phyloP scores from a whole-genome alignment of 2,329 filamentous ascomycete genomes.

The Sarocladium oryzae region DNA sequence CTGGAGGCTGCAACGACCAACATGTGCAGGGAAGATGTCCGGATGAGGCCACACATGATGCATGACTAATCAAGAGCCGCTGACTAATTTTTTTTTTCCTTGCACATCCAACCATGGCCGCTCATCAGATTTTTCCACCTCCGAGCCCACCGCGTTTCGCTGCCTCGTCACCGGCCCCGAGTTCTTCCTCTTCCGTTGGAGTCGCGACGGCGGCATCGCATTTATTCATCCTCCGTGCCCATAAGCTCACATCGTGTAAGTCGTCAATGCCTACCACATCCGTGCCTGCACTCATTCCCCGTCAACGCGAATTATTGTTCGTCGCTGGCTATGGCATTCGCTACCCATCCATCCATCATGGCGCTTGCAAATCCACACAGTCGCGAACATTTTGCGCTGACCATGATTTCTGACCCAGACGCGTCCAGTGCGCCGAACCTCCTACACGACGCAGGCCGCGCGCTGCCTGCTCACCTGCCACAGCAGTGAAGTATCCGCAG shows the following conservation, averaged over 20 bases:
- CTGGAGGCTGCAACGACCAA: too few species aligned
- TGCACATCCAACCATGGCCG: background rate
- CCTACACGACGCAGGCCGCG: background rate
- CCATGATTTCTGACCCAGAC: conserved; percentile 1
- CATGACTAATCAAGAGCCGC: background rate
- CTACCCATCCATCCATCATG: background rate
- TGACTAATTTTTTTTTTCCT: background rate
- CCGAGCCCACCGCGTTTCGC: conserved; percentile 13
- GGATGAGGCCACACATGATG: background rate
- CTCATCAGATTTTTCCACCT: conserved; percentile 18
- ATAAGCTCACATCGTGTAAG: conserved; percentile 25
- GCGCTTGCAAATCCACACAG: background rate
- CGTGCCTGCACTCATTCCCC: background rate
- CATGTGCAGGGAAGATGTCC: too few species aligned
- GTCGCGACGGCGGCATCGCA: conserved; percentile 29
- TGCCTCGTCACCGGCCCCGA: conserved; percentile 24
- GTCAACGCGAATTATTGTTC: background rate
- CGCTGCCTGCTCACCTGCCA: background rate
- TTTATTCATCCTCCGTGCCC: conserved; percentile 35
- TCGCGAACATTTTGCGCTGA: conserved; percentile 8
- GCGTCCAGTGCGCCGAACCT: background rate
- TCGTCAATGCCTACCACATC: conserved; percentile 15
- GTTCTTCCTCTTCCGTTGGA: conserved; percentile 42
- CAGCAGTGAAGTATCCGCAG: too few species aligned
- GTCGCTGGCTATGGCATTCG: background rate